Base-by-base conservation (phyloP, 345 rosid genomes). In the Populus davidiana region DNA sequence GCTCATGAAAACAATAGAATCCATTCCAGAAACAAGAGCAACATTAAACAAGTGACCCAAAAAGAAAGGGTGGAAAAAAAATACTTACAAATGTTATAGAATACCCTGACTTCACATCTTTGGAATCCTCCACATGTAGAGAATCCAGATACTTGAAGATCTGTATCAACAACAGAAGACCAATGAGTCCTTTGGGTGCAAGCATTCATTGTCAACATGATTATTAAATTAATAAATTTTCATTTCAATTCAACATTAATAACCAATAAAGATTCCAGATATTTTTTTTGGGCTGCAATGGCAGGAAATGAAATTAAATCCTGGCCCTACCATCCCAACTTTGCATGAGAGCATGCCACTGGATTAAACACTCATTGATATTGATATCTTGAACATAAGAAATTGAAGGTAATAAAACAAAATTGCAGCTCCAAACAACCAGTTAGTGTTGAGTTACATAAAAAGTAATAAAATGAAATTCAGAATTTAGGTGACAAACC, bases 71-170 rank as follows among this genome's bases (percentile, higher is more conserved):
- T 21, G 70, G 39, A 8, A 3, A 5, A 70, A 70, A 65, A 41
- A 41, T 25, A 66, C 79, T 76, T 27, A 80, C 83, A 54, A 80
- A 80, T 29, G 77, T 70, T 14, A 80, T 76, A 62, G 76, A 71
- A 70, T 75, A 80, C 4, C 83, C 83, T 8, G 77, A 76, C 56
- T 80, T 80, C 52, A 76, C 72, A 72, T 76, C 83, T 67, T 80
- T 80, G 79, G 65, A 80, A 71, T 80, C 83, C 59, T 80, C 83
- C 68, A 80, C 72, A 21, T 71, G 76, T 18, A 80, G 75, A 71
- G 83, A 75, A 71, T 65, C 75, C 11, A 80, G 75, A 75, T 69
- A 72, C 66, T 76, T 75, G 63, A 80, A 76, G 43, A 80, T 72
- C 83, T 80, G 62, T 18, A 67, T 18, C 20, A 69, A 70, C 68